Evolutionary conservation across 75 land plant genomes (phyloP).

Genomic region (Pinus tabuliformis): DNA sequence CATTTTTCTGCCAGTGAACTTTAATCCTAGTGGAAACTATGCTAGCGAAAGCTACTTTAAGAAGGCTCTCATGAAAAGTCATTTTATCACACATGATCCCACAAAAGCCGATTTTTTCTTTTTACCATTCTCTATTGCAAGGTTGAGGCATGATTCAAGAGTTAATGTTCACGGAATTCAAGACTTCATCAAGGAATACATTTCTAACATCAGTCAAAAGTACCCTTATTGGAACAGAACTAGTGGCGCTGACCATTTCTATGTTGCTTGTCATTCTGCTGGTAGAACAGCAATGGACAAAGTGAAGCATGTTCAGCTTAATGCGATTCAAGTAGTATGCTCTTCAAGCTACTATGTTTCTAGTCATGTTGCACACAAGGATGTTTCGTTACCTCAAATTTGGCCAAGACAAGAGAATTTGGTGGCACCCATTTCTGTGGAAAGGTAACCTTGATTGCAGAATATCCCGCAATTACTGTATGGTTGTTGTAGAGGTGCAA

Average conservation of each 20-base stretch:
- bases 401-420: constrained; percentile 63
- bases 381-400: constrained; percentile 69
- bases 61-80: constrained; percentile 52
- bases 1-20: constrained; percentile 43
- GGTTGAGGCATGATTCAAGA: constrained; percentile 53
- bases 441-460: constrained; percentile 14
- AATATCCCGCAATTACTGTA: not conserved
- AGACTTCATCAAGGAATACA: constrained; percentile 40
- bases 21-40: constrained; percentile 66
- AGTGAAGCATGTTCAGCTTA: constrained; percentile 36
- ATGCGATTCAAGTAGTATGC: constrained; percentile 72
- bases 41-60: constrained; percentile 83
- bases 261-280: constrained; percentile 72
- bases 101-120: constrained; percentile 68
- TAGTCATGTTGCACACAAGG: constrained; percentile 65
- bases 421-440: constrained; percentile 13
- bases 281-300: constrained; percentile 53
- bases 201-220: constrained; percentile 34
- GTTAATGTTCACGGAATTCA: constrained; percentile 52
- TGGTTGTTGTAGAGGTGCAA: not conserved
- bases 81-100: constrained; percentile 68
- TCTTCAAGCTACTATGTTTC: constrained; percentile 61
- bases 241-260: constrained; percentile 74
- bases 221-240: constrained; percentile 72
- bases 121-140: constrained; percentile 73